Conservation (phyloP, 805 yeast genomes). For the Cyberlindnera nakhonratchasimensis region DNA sequence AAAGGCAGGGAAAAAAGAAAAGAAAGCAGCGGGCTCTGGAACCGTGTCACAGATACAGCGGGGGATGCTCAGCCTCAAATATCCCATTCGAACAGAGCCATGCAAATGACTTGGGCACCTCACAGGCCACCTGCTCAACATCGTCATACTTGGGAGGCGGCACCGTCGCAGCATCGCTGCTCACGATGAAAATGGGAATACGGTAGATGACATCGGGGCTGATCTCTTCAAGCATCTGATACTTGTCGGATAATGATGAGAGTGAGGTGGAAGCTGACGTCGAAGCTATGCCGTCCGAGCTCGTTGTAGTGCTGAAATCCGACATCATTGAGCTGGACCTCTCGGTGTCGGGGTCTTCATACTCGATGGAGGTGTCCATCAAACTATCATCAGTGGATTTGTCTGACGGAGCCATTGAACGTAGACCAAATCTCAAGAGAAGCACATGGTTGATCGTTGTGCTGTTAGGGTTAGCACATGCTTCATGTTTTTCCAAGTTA, state of each 20-base stretch:
- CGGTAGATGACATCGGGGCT: conserved; percentile 14
- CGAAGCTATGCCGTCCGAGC: not conserved
- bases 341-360: conserved; percentile 1
- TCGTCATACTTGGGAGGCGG: conserved; percentile 17
- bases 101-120: conserved; percentile 12
- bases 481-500: conserved; percentile 6
- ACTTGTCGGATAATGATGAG: conserved; percentile 2
- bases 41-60: conserved; percentile 10
- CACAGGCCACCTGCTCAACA: not conserved
- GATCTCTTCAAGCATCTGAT: conserved; percentile 4
- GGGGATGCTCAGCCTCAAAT: conserved; percentile 19
- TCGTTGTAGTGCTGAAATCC: conserved; percentile 1
- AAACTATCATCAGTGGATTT: not conserved
- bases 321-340: conserved; percentile 4
- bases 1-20: not conserved
- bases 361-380: not conserved
- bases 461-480: not conserved
- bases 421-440: conserved; percentile 10
- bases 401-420: conserved; percentile 1
- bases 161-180: not conserved
- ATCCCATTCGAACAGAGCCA: conserved; percentile 24
- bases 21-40: not conserved
- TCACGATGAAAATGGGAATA: conserved; percentile 17
- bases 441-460: conserved; percentile 17
- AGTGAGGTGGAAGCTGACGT: not conserved